A percentile compares a stretch with the other conserved stretches of the same genome.
phyloP scores from a whole-genome alignment of 768 basidiomycete genomes.

The Auriscalpium vulgare region DNA sequence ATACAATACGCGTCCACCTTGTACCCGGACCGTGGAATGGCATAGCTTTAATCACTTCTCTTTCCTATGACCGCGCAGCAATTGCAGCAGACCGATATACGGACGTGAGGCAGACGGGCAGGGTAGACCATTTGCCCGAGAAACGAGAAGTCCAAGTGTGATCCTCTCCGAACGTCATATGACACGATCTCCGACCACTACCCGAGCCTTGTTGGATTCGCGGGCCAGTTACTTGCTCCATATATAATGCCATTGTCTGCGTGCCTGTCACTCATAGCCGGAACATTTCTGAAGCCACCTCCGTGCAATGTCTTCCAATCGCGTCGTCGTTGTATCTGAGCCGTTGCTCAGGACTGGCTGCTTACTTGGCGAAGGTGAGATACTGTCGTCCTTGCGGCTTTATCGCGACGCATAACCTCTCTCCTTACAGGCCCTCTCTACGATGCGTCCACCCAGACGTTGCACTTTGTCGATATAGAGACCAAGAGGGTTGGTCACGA shows the following conservation, averaged over 20 bases:
- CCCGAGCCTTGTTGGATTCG: too few species aligned
- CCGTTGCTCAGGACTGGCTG: conserved; percentile 23
- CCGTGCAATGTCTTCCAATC: background rate
- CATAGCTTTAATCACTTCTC: too few species aligned
- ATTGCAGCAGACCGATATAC: too few species aligned
- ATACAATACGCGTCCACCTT: too few species aligned
- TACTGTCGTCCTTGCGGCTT: background rate
- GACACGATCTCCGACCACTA: too few species aligned
- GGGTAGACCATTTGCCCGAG: too few species aligned
- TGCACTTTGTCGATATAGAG: conserved; percentile 66
- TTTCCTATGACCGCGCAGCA: too few species aligned
- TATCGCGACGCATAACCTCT: background rate
- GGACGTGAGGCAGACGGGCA: too few species aligned
- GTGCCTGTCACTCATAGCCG: background rate
- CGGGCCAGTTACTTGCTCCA: too few species aligned
- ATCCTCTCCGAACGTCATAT: too few species aligned
- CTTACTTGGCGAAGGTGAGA: conserved; percentile 53
- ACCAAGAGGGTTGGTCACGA: conserved; percentile 36
- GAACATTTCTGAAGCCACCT: background rate
- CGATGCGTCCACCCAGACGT: conserved; percentile 39
- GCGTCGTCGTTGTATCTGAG: background rate
- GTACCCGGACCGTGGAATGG: too few species aligned
- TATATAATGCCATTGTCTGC: background rate
- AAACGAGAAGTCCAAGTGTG: too few species aligned
- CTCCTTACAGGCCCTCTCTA: conserved; percentile 47